Percentiles rank a stretch among this genome's conserved stretches.
Conservation (phyloP, 257 asterid genomes). For the Nicotiana tabacum region DNA sequence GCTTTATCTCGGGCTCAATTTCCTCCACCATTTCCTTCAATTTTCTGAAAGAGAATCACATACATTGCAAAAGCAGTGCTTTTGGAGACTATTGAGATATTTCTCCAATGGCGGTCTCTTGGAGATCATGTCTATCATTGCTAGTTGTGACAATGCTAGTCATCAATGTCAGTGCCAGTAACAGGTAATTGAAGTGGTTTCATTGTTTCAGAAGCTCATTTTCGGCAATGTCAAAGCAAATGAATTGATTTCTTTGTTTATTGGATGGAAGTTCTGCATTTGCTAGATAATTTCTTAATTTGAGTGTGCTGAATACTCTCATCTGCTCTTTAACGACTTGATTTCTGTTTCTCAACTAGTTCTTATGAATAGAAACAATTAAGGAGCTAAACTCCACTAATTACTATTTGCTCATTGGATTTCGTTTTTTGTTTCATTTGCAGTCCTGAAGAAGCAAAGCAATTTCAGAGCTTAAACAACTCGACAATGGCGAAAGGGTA, state of each 20-base stretch:
- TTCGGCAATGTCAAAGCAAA: background rate
- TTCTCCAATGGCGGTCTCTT: constrained; percentile 42
- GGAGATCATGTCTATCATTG: constrained; percentile 21
- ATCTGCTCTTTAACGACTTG: too few species aligned
- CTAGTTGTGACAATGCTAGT: constrained; percentile 28
- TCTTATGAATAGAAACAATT: background rate
- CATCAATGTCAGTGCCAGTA: constrained; percentile 23
- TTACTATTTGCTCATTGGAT: background rate
- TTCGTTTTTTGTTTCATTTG: background rate
- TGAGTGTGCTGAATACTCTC: too few species aligned
- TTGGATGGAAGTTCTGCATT: background rate
- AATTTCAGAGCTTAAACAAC: constrained; percentile 40
- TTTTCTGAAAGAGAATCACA: background rate
- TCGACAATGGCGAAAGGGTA: constrained; percentile 51
- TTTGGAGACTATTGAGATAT: background rate
- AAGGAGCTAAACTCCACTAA: background rate
- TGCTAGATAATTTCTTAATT: background rate
- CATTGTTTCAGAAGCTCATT: background rate
- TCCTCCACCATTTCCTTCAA: background rate
- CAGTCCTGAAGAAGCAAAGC: constrained; percentile 30
- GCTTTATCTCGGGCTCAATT: constrained; percentile 29
- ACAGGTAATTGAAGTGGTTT: constrained; percentile 36
- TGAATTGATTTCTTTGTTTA: background rate
- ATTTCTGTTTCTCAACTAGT: background rate
- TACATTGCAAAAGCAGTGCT: background rate